These are phyloP conservation scores for Eutrema japonicum DNA, from an alignment of 345 rosid genomes.

Conservation along the genomic window DNA sequence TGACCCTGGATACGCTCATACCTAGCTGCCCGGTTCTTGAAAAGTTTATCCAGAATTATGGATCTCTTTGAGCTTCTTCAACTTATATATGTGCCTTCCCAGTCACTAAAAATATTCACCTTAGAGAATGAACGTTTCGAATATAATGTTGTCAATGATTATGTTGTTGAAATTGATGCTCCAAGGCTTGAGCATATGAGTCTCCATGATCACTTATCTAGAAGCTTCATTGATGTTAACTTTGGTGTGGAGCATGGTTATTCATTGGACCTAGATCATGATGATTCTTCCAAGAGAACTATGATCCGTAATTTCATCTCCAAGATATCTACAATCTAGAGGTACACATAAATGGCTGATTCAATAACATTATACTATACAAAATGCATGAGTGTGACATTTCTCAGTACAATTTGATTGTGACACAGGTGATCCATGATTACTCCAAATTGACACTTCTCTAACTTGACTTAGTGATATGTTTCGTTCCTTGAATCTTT, in stretches of 20 bases:
- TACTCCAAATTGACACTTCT: neutral
- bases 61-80: neutral
- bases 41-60: neutral
- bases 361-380: neutral
- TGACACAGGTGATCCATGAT: neutral
- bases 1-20: neutral
- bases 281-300: neutral
- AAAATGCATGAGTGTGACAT: neutral
- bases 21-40: conserved; percentile 5
- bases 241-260: neutral
- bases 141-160: neutral
- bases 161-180: neutral
- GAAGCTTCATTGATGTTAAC: neutral
- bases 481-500: neutral
- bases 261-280: neutral
- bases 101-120: neutral
- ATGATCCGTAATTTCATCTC: neutral
- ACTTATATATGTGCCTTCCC: neutral
- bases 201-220: neutral
- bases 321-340: neutral
- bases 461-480: neutral
- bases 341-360: neutral
- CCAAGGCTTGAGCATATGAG: neutral
- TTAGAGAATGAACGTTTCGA: neutral
- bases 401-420: neutral